phyloP scores from a whole-genome alignment of 148 eudicot species.

The Nyssa sinensis region DNA sequence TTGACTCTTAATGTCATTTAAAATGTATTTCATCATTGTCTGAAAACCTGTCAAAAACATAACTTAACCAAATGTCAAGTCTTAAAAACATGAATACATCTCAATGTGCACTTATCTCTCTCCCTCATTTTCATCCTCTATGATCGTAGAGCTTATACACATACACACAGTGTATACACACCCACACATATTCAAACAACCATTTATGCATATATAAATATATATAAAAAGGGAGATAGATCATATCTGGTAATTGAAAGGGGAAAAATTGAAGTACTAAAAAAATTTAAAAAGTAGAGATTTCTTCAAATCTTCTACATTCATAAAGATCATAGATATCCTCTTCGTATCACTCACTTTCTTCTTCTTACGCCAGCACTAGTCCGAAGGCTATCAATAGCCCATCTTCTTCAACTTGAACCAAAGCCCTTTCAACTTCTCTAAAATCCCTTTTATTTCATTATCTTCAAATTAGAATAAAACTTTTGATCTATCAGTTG shows the following conservation, averaged over 20 bases:
- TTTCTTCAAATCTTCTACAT: conserved; percentile 33
- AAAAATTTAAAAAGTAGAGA: conserved; percentile 37
- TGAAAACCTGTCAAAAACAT: too few relatives aligned
- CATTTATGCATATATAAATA: too few relatives aligned
- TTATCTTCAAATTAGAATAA: conserved; percentile 53
- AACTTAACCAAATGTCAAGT: too few relatives aligned
- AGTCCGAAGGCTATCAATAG: conserved; percentile 36
- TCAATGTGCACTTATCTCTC: too few relatives aligned
- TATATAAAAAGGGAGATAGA: too few relatives aligned
- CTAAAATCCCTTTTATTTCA: conserved; percentile 34
- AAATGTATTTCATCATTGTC: too few relatives aligned
- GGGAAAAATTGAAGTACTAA: conserved; percentile 20
- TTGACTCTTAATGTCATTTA: too few relatives aligned
- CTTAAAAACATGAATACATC: too few relatives aligned
- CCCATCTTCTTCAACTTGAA: conserved; percentile 40
- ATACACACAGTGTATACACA: too few relatives aligned
- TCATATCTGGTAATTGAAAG: conserved; percentile 16
- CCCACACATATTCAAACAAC: too few relatives aligned
- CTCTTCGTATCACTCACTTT: conserved; percentile 48
- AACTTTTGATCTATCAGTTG: conserved; percentile 32
- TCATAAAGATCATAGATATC: conserved; percentile 39
- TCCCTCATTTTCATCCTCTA: too few relatives aligned
- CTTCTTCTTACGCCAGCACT: conserved; percentile 63
- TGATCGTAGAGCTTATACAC: too few relatives aligned
- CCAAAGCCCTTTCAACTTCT: conserved; percentile 8